These are phyloP conservation scores for Tetrahymena borealis DNA, from an alignment of 73 alveolate species.

Conservation along the genomic window DNA sequence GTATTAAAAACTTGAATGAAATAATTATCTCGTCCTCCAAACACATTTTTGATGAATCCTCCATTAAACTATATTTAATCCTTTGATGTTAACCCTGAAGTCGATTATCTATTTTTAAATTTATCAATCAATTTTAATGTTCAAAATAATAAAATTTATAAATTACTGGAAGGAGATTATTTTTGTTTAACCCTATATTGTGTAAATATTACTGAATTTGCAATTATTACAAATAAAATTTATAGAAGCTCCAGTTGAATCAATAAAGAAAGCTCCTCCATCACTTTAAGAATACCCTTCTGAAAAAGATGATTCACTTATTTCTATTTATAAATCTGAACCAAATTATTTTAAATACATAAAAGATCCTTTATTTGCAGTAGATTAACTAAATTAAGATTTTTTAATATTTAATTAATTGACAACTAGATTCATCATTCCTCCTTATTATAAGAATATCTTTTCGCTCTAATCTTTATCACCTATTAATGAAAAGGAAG, in stretches of 20 bases:
- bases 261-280: neutral
- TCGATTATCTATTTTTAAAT: neutral
- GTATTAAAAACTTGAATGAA: neutral
- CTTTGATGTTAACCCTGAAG: neutral
- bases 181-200: neutral
- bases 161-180: no score
- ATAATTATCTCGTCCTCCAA: neutral
- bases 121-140: no score
- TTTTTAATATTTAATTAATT: neutral
- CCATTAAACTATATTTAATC: neutral
- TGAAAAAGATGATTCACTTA: neutral
- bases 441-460: neutral
- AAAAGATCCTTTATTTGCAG: neutral
- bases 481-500: neutral
- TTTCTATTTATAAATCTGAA: neutral
- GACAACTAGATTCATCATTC: neutral
- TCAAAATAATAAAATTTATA: no score
- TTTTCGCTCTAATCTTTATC: neutral
- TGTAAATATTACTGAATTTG: neutral
- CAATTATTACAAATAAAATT: neutral
- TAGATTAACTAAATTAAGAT: neutral
- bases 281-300: neutral
- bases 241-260: neutral
- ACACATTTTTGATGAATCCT: neutral
- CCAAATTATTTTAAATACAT: neutral